These are phyloP conservation scores for Calophaca sinica DNA, from an alignment of 306 rosid genomes.

Conservation along the genomic window DNA sequence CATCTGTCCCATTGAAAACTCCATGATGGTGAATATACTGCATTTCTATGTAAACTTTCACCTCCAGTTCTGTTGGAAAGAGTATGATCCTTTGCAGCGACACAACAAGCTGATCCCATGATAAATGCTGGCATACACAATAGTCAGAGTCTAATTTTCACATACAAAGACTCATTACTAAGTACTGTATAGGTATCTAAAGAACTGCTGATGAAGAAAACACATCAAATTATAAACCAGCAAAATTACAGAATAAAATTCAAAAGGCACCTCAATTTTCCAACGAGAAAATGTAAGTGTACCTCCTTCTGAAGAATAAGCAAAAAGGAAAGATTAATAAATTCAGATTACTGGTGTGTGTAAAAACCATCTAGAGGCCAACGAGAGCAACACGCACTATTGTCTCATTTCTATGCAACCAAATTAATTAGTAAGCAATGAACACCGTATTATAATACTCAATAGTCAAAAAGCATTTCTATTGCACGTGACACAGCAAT, in stretches of 20 bases:
- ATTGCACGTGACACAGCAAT: neutral
- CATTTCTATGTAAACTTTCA: conserved; percentile 56
- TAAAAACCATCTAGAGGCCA: conserved; percentile 20
- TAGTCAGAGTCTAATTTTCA: conserved; percentile 31
- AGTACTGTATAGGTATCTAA: neutral
- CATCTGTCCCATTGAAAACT: conserved; percentile 65
- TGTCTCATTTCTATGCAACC: neutral
- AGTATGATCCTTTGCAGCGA: conserved; percentile 59
- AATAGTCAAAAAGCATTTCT: neutral
- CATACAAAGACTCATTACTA: neutral
- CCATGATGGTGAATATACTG: conserved; percentile 58
- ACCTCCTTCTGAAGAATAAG: conserved; percentile 34
- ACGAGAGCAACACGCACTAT: conserved; percentile 8
- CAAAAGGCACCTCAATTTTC: conserved; percentile 20
- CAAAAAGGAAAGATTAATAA: conserved; percentile 25
- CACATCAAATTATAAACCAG: neutral
- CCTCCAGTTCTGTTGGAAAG: conserved; percentile 46
- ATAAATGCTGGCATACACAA: conserved; percentile 36
- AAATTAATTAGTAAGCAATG: neutral
- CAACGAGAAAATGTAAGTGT: conserved; percentile 31
- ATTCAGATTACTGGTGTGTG: neutral
- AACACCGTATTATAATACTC: neutral
- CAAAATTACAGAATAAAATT: conserved; percentile 1
- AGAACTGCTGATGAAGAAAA: conserved; percentile 2
- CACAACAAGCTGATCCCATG: conserved; percentile 70